phyloP scores from a whole-genome alignment of 1,139 yeast genomes.

The Suzukiozyma palmioleophila region DNA sequence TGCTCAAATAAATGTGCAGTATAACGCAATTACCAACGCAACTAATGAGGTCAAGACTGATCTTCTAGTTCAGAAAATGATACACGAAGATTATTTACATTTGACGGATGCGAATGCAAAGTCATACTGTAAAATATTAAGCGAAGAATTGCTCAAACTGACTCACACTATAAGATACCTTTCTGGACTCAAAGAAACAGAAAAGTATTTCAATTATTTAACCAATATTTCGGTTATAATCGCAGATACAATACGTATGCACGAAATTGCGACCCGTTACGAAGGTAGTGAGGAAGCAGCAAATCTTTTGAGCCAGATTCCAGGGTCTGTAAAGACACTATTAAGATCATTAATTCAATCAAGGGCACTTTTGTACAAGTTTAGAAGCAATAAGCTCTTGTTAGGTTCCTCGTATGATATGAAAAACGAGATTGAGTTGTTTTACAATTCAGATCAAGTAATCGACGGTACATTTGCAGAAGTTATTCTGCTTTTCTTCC shows the following conservation, averaged over 20 bases:
- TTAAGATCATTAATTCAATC: slow-evolving; percentile 34
- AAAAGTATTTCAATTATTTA: slow-evolving; percentile 17
- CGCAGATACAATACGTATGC: slow-evolving; percentile 55
- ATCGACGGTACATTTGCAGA: slow-evolving; percentile 36
- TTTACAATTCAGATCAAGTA: slow-evolving; percentile 22
- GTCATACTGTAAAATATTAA: background rate
- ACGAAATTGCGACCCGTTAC: slow-evolving; percentile 51
- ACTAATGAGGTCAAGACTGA: slow-evolving; percentile 11
- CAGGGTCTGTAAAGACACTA: slow-evolving; percentile 30
- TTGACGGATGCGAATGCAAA: background rate
- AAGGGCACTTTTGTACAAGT: slow-evolving; percentile 20
- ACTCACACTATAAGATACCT: slow-evolving; percentile 12
- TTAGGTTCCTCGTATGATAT: slow-evolving; percentile 14
- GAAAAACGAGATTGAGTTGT: slow-evolving; percentile 15
- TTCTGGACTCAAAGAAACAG: slow-evolving; percentile 11
- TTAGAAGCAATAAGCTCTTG: slow-evolving; percentile 14
- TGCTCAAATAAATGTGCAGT: slow-evolving; percentile 13
- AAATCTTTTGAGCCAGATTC: slow-evolving; percentile 29
- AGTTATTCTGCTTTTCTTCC: slow-evolving; percentile 35
- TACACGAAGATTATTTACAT: slow-evolving; percentile 11
- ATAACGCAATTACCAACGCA: slow-evolving; percentile 17
- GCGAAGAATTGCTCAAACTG: slow-evolving; percentile 9
- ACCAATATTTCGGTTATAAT: slow-evolving; percentile 28
- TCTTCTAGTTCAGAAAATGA: slow-evolving; percentile 8
- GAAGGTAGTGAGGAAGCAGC: slow-evolving; percentile 30